Base-by-base conservation (phyloP, 306 rosid genomes). In the Nissolia schottii region DNA sequence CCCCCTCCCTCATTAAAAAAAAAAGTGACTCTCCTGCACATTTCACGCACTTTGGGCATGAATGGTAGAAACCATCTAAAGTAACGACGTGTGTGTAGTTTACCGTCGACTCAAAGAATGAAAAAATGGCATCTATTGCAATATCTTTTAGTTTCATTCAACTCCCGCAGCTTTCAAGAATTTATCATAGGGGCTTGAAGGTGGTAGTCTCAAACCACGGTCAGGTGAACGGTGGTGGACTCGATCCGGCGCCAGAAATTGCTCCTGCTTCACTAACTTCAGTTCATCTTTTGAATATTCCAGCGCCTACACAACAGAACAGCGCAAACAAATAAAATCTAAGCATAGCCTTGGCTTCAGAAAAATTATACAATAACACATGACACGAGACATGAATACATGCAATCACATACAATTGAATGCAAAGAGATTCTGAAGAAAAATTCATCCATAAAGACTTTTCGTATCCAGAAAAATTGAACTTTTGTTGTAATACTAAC, bases 131-230 rank as follows among this genome's bases (percentile, higher is more conserved):
- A 38, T 65, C 27, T 76, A 51, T 29, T 71, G 69, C 64, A 58
- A 27, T 20, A 24, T 62, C 35, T 41, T 66, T 53, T 55, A 14
- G 35, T 49, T 66, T 49, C 80, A 71, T 82, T 84, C 98, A 89
- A n/a, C n/a, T 75, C 99, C 96, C 46, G 97, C 99, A 20, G 99
- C 97, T 84, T 84, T 91, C 85, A 94, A 82, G 84, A 94, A 94
- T 79, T 94, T 94, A 83, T 91, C 99, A 6, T 75, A 94, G 31
- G 99, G 99, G 74, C 97, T 91, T 40, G 96, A 89, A 75, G 99
- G 97, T 29, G 99, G 99, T 20, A 94, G 77, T 77, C 81, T 87
- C 87, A 94, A 76, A 57, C 58, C 83, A 58, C 80, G 71, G 65
- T 88, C 93, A 27, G 66, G 81, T 3, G 88, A 77, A 85, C 78